Conservation (phyloP, 805 yeast species). For the Metschnikowia proteae region DNA sequence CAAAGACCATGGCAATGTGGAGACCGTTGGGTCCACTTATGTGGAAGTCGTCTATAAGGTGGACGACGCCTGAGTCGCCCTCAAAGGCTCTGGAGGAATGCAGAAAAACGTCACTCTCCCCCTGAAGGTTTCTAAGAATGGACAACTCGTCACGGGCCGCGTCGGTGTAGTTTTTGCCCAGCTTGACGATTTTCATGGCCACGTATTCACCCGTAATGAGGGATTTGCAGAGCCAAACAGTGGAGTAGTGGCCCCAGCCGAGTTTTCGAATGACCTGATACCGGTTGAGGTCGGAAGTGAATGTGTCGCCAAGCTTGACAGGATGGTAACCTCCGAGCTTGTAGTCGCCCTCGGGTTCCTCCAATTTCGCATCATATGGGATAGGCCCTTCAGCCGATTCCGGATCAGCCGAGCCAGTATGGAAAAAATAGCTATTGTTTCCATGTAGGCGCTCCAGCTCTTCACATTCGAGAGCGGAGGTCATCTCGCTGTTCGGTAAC, state of each 20-base stretch:
- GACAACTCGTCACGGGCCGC: slow-evolving; percentile 93
- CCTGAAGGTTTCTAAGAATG: slow-evolving; percentile 72
- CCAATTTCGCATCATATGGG: slow-evolving; percentile 39
- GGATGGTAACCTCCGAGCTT: slow-evolving; percentile 96
- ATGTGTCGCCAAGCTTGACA: slow-evolving; percentile 80
- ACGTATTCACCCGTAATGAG: slow-evolving; percentile 89
- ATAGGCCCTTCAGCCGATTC: slow-evolving; percentile 12
- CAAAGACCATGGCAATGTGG: slow-evolving; percentile 96
- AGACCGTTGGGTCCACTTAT: slow-evolving; percentile 89
- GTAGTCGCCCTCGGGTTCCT: slow-evolving; percentile 84
- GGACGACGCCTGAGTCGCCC: slow-evolving; percentile 56
- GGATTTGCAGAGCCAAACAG: slow-evolving; percentile 32
- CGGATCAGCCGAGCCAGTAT: background rate
- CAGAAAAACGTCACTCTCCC: slow-evolving; percentile 16
- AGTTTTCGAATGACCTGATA: slow-evolving; percentile 82
- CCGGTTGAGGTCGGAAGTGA: slow-evolving; percentile 55
- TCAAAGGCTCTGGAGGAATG: background rate
- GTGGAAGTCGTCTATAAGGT: slow-evolving; percentile 75
- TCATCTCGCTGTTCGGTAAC: slow-evolving; percentile 38
- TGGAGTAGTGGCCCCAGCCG: slow-evolving; percentile 99
- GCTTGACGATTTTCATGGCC: slow-evolving; percentile 90
- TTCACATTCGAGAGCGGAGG: slow-evolving; percentile 18
- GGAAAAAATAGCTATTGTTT: background rate
- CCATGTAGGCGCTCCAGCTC: slow-evolving; percentile 2
- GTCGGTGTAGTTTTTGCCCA: slow-evolving; percentile 86